These are phyloP conservation scores for Wickerhamomyces chaumierensis DNA, from an alignment of 805 yeast species.

Conservation along the genomic window DNA sequence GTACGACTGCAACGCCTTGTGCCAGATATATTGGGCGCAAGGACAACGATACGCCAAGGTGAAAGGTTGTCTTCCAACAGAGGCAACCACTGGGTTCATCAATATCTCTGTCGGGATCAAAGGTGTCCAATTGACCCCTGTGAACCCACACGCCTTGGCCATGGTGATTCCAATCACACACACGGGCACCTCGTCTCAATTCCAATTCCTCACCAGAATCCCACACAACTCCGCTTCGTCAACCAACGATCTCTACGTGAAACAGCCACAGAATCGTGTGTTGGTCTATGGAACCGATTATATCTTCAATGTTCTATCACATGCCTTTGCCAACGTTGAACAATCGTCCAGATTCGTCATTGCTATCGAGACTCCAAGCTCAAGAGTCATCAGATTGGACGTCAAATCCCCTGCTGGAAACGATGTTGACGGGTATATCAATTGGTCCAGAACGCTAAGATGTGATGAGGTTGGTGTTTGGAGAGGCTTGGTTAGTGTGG, in stretches of 20 bases:
- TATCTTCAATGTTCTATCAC: conserved; percentile 41
- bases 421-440: conserved; percentile 1
- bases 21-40: conserved; percentile 71
- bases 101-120: conserved; percentile 63
- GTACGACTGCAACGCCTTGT: conserved; percentile 40
- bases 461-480: conserved; percentile 70
- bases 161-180: conserved; percentile 70
- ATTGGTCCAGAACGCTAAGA: conserved; percentile 49
- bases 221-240: conserved; percentile 60
- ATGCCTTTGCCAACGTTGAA: conserved; percentile 6
- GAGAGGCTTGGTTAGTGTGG: conserved; percentile 73
- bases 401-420: conserved; percentile 37
- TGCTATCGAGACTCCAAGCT: conserved; percentile 78
- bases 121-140: conserved; percentile 45
- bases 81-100: conserved; percentile 57
- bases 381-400: conserved; percentile 53
- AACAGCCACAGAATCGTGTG: conserved; percentile 71
- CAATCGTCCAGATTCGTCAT: conserved; percentile 33
- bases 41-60: conserved; percentile 58
- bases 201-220: conserved; percentile 59
- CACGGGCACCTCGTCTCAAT: conserved; percentile 47
- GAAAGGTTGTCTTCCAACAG: conserved; percentile 71
- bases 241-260: conserved; percentile 62
- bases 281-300: conserved; percentile 48
- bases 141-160: conserved; percentile 56